Base-by-base conservation (phyloP, 1,284 basidiomycete genomes). In the Microbotryum scabiosae region DNA sequence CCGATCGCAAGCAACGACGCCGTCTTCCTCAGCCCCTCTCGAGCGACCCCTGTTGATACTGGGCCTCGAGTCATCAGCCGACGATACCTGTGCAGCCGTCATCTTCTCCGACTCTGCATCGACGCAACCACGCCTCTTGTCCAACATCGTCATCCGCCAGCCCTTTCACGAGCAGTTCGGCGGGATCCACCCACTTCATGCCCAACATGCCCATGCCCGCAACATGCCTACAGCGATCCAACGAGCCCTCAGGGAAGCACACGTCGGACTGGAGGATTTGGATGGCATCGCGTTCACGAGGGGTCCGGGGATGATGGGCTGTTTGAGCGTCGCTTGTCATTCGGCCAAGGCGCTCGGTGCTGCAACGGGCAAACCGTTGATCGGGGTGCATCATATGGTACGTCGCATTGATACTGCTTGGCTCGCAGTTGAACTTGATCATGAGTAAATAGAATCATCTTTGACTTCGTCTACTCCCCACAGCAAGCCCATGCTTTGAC, bases 301-400 rank as follows among this genome's bases (percentile, higher is more conserved):
- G 68, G 93, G 91, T 10, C 92, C 93, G 57, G 90, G 87, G 2
- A 89, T 93, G 75, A 79, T 79, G 5, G 87, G 87, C 1, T 92
- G 88, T 73, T 79, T 97, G 6, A 82, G 80, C 32, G 85, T 90
- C 5, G 83, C 84, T 52, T 82, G 84, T 4, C 86, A 85, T 63
- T 84, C 88, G 2, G 90, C 90, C 8, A 88, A 87, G 72, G 82
- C 84, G 0, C 77, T 97, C 1, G 88, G 90, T 0, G 85, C 88
- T 0, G 85, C 84, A 0, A 77, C 84, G 8, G 78, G 80, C 48
- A 88, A 90, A 71, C 91, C 90, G 0, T 66, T 94, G 1, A 82
- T 96, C 9, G 91, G 90, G 5, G 87, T 94, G 3, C 89, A 96
- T 75, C 92, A 96, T 72, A 96, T 96, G 92, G 91, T 89, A 26